These are phyloP conservation scores for Mycena indigotica DNA, from an alignment of 768 basidiomycete genomes.

Conservation along the genomic window DNA sequence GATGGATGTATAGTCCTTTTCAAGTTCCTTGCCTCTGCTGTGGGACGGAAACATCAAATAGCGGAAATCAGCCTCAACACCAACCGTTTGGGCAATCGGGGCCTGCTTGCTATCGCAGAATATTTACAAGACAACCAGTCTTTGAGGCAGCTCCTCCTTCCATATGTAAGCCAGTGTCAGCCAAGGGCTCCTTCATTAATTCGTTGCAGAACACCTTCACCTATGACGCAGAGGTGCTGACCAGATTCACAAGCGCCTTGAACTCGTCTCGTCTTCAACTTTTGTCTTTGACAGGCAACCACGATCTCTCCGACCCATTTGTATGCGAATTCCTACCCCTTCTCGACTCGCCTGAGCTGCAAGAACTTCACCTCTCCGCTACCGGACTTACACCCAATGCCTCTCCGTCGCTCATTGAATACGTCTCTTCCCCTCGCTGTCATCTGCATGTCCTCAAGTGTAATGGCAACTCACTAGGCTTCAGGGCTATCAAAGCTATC, in stretches of 20 bases:
- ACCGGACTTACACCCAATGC: conserved; percentile 46
- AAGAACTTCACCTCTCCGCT: conserved; percentile 58
- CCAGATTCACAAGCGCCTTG: conserved; percentile 48
- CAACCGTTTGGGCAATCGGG: conserved; percentile 56
- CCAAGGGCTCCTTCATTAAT: conserved; percentile 6
- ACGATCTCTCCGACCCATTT: conserved; percentile 54
- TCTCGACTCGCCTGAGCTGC: conserved; percentile 51
- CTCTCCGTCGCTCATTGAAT: conserved; percentile 47
- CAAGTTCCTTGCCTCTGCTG: conserved; percentile 51
- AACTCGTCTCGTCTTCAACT: conserved; percentile 56
- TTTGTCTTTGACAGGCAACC: conserved; percentile 54
- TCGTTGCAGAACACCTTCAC: conserved; percentile 44
- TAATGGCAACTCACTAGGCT: conserved; percentile 58
- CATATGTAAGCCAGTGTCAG: conserved; percentile 47
- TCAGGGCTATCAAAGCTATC: conserved; percentile 46
- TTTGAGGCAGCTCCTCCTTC: conserved; percentile 55
- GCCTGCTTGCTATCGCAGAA: conserved; percentile 53
- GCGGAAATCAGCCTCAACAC: conserved; percentile 59
- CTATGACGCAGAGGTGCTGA: conserved; percentile 36
- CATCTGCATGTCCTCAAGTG: conserved; percentile 51
- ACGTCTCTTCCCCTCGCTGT: conserved; percentile 54
- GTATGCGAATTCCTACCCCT: conserved; percentile 49
- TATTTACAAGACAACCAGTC: conserved; percentile 51
- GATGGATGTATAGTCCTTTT: conserved; percentile 59
- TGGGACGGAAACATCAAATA: conserved; percentile 48